Conservation (phyloP, 805 yeast genomes). For the Torulaspora delbrueckii region DNA sequence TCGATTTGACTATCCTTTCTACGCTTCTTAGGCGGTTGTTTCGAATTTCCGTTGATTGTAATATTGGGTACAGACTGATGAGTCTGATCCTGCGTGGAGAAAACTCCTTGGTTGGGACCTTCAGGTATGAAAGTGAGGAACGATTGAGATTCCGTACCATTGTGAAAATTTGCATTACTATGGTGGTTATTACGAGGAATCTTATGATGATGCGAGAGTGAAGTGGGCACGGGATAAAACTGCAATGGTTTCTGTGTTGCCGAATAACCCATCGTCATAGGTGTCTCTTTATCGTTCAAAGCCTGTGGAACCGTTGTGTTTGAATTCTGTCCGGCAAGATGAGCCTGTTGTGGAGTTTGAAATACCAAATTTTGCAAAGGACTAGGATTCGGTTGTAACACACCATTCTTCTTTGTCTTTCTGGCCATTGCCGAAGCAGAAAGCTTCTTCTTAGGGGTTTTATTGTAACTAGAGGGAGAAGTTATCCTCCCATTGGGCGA, state of each 20-base stretch:
- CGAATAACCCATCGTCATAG: conserved; percentile 21
- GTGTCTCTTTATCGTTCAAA: conserved; percentile 15
- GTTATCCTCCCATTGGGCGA: conserved; percentile 32
- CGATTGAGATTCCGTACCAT: conserved; percentile 25
- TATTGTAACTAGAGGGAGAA: conserved; percentile 35
- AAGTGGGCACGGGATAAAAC: conserved; percentile 30
- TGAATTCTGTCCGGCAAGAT: conserved; percentile 10
- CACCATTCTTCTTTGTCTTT: conserved; percentile 14
- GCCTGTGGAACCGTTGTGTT: conserved; percentile 16
- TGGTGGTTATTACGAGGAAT: conserved; percentile 9
- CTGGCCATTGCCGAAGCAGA: conserved; percentile 8
- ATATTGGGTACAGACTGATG: conserved; percentile 15
- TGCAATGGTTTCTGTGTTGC: conserved; percentile 36
- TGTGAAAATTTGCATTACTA: conserved; percentile 10
- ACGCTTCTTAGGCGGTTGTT: conserved; percentile 8
- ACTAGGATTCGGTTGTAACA: conserved; percentile 28
- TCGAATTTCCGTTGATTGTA: conserved; percentile 22
- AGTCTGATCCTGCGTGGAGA: conserved; percentile 8
- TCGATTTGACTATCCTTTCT: conserved; percentile 4
- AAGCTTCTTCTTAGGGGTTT: conserved; percentile 30
- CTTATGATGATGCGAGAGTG: conserved; percentile 13
- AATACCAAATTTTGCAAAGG: conserved; percentile 33
- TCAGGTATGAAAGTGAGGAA: conserved; percentile 21
- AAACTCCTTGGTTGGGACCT: conserved; percentile 14
- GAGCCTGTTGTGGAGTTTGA: conserved; percentile 32